Evolutionary conservation across 352 stramenopile genomes (phyloP), one percentile per base, ranked within the genome.

Genomic region (Pythium rishiriense): DNA sequence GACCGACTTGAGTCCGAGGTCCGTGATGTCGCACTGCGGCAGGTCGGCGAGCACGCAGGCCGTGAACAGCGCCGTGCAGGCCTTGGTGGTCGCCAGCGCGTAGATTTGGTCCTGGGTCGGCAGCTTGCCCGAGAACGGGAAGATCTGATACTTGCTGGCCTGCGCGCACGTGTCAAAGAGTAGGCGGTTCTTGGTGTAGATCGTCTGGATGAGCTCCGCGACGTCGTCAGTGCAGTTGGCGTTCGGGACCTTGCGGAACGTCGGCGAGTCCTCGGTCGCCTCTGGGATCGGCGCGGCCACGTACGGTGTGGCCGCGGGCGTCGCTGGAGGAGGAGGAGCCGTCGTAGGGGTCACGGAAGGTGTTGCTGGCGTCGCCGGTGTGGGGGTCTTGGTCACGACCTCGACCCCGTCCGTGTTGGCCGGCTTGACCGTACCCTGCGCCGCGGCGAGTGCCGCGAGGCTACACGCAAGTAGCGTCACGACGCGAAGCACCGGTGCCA

Each of bases 141-240:
- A 87, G 56, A 89, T 83, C 58, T 85, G 78, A 68, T 86, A 89
- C 45, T 75, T 22, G 12, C 69, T 79, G 24, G 74, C 70, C 6
- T 53, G 48, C 19, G 81, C 73, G 54, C 80, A 89, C 47, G 75
- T 46, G 49, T 85, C 76, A 48, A 86, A 85, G n/a, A 85, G 69
- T 12, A 57, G 70, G 10, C 72, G 68, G 67, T 81, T 85, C 67
- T 83, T 83, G 24, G 62, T 62, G 62, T 89, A 87, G 53, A 89
- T 72, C 21, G 66, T 51, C 74, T 74, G 59, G 19, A 61, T 51
- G 45, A 41, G 26, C 35, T 59, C 48, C 8, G 54, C 25, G 0
- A 69, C 62, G 10, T 64, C 52, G 11, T 48, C 52, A 37, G 31
- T 25, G 28, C 52, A 59, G 10, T 48, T 25, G 24, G 31, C 24